Base-by-base conservation (phyloP, 768 basidiomycete species). In the Naganishia onofrii region DNA sequence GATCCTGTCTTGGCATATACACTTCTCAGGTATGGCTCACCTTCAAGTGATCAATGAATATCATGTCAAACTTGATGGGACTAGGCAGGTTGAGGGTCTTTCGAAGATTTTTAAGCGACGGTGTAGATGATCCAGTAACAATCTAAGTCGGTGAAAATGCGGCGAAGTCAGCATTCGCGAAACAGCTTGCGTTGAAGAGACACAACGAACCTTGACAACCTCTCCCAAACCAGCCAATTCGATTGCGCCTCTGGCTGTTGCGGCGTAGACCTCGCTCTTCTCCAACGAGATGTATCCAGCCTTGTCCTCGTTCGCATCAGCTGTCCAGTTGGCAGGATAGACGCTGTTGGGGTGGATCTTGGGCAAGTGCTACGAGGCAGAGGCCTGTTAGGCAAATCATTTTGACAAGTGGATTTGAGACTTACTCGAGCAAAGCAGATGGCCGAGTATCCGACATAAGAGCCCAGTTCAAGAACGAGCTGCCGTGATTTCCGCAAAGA, bases 11-110 rank as follows among this genome's bases (percentile, higher is more conserved):
- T 66, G 4, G 17, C 26, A 9, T 5, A 44, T 31, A 13, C 17
- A 44, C 13, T 5, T 7, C 36, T 28, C 5, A 26, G 21, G n/a
- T 12, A 23, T 13, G 28, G 38, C 68, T 29, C 32, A 69, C 68
- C 57, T 80, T 80, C 44, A 78, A 64, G 66, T 80, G 79, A 57
- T 80, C 79, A 32, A 80, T 70, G 69, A 80, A 80, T 32, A 80
- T 74, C 74, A 80, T 76, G 46, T 80, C 79, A 51, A 80, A 80
- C 67, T 76, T 69, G 34, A 73, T 46, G 12, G 73, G 73, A 36
- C 63, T 54, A 21, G 76, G 76, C 70, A 78, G 69, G 66, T 75
- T 71, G 63, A 80, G 77, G 12, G 71, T 77, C 65, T 80, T 66
- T 58, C 77, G 66, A 0, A 80, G 72, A 3, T 57, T 69, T 53